Conservation (phyloP, 1,284 basidiomycete species). For the Apiotrichum sp. region DNA sequence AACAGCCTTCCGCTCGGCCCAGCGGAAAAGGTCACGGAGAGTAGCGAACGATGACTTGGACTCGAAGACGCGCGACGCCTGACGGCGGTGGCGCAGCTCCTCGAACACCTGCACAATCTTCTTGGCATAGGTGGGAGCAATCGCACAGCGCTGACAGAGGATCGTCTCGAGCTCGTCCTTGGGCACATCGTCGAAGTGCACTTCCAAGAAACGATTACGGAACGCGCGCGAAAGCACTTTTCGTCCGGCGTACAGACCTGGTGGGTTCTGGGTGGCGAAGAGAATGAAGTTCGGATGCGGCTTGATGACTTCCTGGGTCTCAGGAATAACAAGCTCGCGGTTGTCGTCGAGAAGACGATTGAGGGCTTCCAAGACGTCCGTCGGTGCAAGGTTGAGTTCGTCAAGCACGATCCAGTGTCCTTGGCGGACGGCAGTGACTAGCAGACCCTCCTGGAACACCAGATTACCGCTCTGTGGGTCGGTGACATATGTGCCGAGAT, state of each 20-base stretch:
- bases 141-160: conserved; percentile 76
- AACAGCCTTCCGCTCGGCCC: conserved; percentile 84
- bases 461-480: conserved; percentile 87
- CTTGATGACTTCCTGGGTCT: conserved; percentile 88
- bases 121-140: conserved; percentile 86
- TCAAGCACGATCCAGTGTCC: conserved; percentile 99
- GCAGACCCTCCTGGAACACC: conserved; percentile 86
- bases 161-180: conserved; percentile 90
- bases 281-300: conserved; percentile 97
- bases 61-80: conserved; percentile 89
- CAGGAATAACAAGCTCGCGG: conserved; percentile 89
- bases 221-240: conserved; percentile 95
- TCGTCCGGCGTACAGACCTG: conserved; percentile 92
- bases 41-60: conserved; percentile 97
- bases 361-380: conserved; percentile 94
- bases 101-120: conserved; percentile 88
- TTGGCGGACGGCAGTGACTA: conserved; percentile 83
- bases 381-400: conserved; percentile 95
- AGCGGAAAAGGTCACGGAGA: conserved; percentile 92
- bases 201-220: conserved; percentile 96
- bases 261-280: conserved; percentile 97
- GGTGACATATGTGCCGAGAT: conserved; percentile 93
- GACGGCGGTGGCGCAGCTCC: conserved; percentile 86
- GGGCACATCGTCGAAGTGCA: conserved; percentile 97
- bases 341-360: conserved; percentile 97